Evolutionary conservation across 331 rosid genomes (phyloP).

Genomic region (Quercus phellos): DNA sequence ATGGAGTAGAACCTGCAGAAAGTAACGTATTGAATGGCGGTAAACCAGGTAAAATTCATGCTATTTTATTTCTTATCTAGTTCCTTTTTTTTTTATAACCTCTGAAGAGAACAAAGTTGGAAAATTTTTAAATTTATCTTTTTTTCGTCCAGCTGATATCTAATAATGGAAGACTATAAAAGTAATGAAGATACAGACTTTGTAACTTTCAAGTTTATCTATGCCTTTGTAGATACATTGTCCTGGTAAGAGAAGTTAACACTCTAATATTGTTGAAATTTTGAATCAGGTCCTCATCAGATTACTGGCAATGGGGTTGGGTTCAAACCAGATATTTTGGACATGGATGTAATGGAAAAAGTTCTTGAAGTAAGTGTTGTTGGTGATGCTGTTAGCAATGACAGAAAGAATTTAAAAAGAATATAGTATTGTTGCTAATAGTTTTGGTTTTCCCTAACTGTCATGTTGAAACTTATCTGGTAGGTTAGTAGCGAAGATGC

Average conservation of each 20-base stretch:
- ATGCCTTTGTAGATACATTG: neutral
- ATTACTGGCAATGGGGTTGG: constrained; percentile 93
- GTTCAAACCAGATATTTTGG: constrained; percentile 88
- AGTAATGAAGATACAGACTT: neutral
- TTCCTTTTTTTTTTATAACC: neutral
- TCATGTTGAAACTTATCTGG: constrained; percentile 18
- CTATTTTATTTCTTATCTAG: neutral
- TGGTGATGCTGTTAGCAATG: neutral
- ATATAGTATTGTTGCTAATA: neutral
- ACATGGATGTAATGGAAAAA: constrained; percentile 55
- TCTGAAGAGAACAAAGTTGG: neutral
- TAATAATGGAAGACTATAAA: neutral
- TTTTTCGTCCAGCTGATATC: neutral
- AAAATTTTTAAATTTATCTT: neutral
- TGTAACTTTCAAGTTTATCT: neutral
- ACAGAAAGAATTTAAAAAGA: neutral
- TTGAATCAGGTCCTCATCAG: constrained; percentile 71
- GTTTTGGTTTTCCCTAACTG: constrained; percentile 7
- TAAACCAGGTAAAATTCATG: constrained; percentile 64
- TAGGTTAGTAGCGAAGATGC: constrained; percentile 84
- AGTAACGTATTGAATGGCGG: constrained; percentile 84
- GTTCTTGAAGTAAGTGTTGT: constrained; percentile 60
- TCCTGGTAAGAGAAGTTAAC: neutral
- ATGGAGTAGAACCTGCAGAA: constrained; percentile 93
- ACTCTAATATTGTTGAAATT: constrained; percentile 7